Evolutionary conservation across 192 early-diverging fungal species (phyloP), one percentile per base, ranked within the genome.

Genomic region (Rhizophagus prolifer): DNA sequence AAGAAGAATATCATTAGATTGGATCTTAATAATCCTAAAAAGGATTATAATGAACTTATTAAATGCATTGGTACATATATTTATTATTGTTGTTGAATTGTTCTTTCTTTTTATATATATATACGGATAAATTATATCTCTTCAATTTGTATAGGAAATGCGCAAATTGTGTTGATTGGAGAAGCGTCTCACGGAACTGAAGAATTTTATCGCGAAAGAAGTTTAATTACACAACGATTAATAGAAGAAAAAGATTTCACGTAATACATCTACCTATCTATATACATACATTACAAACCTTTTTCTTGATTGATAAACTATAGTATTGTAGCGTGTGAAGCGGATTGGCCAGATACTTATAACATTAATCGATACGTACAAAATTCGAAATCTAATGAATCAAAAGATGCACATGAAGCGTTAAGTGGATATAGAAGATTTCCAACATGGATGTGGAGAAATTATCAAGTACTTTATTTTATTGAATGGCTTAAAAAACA

Each of bases 201-300:
- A 64, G 74, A 76, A 13, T 76, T 76, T 68, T 76, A 76, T 58
- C 63, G 19, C 12, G 74, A 76, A 31, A 38, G 74, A 64, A 26
- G 23, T 67, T 47, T 76, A 47, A 76, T 76, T 34, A 76, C 74
- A 26, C n/a, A 76, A 76, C 10, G 74, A 44, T 28, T 76, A 21
- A 68, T 76, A 12, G 9, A 76, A 34, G 74, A 76, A 68, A 76
- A 76, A 36, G 74, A n/a, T 28, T 76, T 76, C 21, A 76, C 38
- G 63, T 72, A 23, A n/a, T 50, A 26, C 6, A 59, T 19, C 9
- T 26, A 38, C n/a, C 10, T 12, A 9, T 71, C 4, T 9, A 10
- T n/a, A 5, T 34, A 1, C 7, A 47, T 46, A 41, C 9, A 12
- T 25, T n/a, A 8, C 44, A 63, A 13, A 63, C 12, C n/a, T n/a